These are phyloP conservation scores for Stachybotrys chartarum DNA, from an alignment of 2,329 filamentous ascomycete genomes.

Conservation along the genomic window DNA sequence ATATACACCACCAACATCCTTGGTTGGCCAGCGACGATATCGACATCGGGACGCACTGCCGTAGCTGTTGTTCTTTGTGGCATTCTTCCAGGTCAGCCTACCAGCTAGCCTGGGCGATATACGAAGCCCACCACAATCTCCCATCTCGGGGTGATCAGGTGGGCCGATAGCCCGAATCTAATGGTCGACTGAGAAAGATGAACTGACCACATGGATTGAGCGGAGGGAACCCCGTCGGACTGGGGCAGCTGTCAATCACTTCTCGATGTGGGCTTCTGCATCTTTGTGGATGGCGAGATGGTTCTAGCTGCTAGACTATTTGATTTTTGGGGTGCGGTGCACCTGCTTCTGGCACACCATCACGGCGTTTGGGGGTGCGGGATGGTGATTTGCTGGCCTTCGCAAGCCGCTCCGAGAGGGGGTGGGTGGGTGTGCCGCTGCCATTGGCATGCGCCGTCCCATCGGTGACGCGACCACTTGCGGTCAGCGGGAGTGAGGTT, in stretches of 20 bases:
- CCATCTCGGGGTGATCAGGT: not conserved
- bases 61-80: not conserved
- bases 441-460: not conserved
- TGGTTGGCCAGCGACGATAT: too few species aligned
- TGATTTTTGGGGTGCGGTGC: not conserved
- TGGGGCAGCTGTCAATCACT: not conserved
- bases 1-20: too few species aligned
- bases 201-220: not conserved
- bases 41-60: too few species aligned
- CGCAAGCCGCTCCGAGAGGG: not conserved
- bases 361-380: not conserved
- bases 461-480: not conserved
- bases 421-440: too few species aligned
- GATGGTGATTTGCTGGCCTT: not conserved
- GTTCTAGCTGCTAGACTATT: not conserved
- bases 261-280: not conserved
- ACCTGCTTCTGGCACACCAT: not conserved
- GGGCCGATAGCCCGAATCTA: not conserved
- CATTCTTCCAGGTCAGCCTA: not conserved
- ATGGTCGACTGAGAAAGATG: not conserved
- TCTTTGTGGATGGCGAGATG: not conserved
- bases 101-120: too few species aligned
- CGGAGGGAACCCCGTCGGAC: not conserved
- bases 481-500: too few species aligned
- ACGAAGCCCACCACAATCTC: too few species aligned